Evolutionary conservation across 257 asterid genomes (phyloP).

Genomic region (Penstemon barbatus): DNA sequence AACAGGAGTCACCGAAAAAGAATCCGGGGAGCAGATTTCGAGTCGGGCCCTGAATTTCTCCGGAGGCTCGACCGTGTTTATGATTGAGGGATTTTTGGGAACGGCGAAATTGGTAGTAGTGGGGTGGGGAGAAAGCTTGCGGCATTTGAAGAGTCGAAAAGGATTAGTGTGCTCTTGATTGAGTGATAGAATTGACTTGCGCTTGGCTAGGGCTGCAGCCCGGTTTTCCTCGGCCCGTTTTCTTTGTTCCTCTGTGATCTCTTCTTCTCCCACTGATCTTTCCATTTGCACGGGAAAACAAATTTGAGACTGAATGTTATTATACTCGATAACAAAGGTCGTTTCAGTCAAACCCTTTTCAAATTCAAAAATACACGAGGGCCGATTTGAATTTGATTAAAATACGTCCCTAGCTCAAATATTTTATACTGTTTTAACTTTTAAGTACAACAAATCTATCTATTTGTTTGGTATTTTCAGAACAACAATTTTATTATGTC

Average conservation of each 20-base stretch:
- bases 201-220: conserved; percentile 84
- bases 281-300: conserved; percentile 23
- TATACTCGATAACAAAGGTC: too few relatives aligned
- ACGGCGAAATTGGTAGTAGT: conserved; percentile 21
- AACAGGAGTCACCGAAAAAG: conserved; percentile 66
- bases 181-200: conserved; percentile 52
- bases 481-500: too few relatives aligned
- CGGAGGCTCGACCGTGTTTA: conserved; percentile 16
- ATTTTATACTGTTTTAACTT: too few relatives aligned
- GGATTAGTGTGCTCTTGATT: conserved; percentile 17
- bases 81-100: conserved; percentile 26
- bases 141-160: conserved; percentile 71
- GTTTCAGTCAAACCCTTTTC: too few relatives aligned
- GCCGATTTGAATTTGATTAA: too few relatives aligned
- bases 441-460: too few relatives aligned
- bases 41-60: conserved; percentile 61
- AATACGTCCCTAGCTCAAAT: too few relatives aligned
- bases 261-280: conserved; percentile 26
- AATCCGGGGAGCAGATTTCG: conserved; percentile 83
- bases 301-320: too few relatives aligned
- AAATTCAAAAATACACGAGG: too few relatives aligned
- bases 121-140: conserved; percentile 40
- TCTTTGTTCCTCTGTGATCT: conserved; percentile 80
- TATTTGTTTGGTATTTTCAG: too few relatives aligned
- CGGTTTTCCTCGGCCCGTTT: conserved; percentile 79